Base-by-base conservation (phyloP, 2,329 filamentous ascomycete genomes). In the Orbilia oligospora region DNA sequence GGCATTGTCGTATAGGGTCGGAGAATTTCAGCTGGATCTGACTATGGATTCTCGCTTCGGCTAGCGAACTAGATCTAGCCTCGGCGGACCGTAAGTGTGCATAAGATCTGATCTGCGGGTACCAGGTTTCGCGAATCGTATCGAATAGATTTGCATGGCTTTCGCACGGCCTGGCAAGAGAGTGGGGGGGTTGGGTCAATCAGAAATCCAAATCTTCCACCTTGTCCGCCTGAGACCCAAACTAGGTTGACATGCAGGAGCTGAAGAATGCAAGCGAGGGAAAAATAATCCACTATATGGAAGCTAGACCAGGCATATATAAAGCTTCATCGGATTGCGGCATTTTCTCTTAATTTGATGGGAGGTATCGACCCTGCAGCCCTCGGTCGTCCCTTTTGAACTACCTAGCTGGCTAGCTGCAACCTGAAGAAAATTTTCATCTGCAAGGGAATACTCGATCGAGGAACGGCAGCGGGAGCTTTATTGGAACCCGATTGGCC, bases 141-240 rank as follows among this genome's bases (percentile, higher is more conserved):
- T 58, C 18, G 53, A 58, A 36, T 22, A 30, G 27, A 30, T 22
- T 14, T 22, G 53, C 53, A 58, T 38, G 53, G n/a, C 14, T 16
- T 58, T 12, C 24, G 48, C 48, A 51, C 10, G 48, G 20, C 6
- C 48, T 10, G 22, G 27, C 16, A 33, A 33, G n/a, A 41, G 20
- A 22, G 53, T 58, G 33, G 53, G 53, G n/a, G 38, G 53, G 53
- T 41, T 58, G 53, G 30, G 20, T 58, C 14, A 55, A 55, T 55
- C 51, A 38, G 16, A 30, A 38, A 22, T 33, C 33, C 53, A n/a
- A n/a, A n/a, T n/a, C n/a, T n/a, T n/a, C n/a, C n/a, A n/a, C n/a
- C n/a, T n/a, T n/a, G n/a, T n/a, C n/a, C n/a, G n/a, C n/a, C n/a
- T n/a, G n/a, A n/a, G n/a, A n/a, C n/a, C n/a, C n/a, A n/a, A n/a